A percentile compares a stretch with the other conserved stretches of the same genome.
Conservation (phyloP, 208 protist genomes). For the Leishmania tropica region DNA sequence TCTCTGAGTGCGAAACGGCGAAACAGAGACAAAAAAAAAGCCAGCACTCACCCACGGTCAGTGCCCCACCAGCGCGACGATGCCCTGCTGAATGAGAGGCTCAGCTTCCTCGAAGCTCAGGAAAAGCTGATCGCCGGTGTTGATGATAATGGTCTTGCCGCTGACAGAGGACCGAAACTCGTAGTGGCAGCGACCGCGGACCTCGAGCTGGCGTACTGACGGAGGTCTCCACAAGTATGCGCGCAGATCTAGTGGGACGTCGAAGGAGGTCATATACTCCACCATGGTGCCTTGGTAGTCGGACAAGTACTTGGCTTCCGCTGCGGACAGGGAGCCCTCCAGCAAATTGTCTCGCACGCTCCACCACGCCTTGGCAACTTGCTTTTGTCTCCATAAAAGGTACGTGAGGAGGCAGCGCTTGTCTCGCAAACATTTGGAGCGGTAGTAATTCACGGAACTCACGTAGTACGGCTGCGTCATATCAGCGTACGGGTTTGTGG, state of each 20-base stretch:
- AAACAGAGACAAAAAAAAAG: background rate
- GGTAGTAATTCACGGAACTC: constrained; percentile 72
- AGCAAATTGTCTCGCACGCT: constrained; percentile 69
- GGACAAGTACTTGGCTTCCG: constrained; percentile 70
- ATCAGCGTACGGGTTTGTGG: constrained; percentile 75
- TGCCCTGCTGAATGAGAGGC: constrained; percentile 74
- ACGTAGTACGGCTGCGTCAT: constrained; percentile 74
- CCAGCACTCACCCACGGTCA: background rate
- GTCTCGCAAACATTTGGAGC: constrained; percentile 73
- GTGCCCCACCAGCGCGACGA: constrained; percentile 67
- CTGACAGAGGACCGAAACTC: constrained; percentile 77
- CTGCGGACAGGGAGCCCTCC: constrained; percentile 42
- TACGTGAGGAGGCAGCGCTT: constrained; percentile 86
- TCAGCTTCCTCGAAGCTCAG: constrained; percentile 86
- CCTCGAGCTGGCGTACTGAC: constrained; percentile 71
- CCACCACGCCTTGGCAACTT: constrained; percentile 79
- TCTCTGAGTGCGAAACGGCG: background rate
- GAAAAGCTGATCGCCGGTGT: constrained; percentile 74
- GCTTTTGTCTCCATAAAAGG: constrained; percentile 70
- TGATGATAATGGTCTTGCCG: constrained; percentile 72
- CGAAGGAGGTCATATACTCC: constrained; percentile 90
- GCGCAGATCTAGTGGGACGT: constrained; percentile 80
- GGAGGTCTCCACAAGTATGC: constrained; percentile 84
- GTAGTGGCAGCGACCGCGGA: constrained; percentile 70
- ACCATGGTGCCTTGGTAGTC: constrained; percentile 84